Conservation (phyloP, 805 yeast species). For the Zygosaccharomyces gambellarensis region DNA sequence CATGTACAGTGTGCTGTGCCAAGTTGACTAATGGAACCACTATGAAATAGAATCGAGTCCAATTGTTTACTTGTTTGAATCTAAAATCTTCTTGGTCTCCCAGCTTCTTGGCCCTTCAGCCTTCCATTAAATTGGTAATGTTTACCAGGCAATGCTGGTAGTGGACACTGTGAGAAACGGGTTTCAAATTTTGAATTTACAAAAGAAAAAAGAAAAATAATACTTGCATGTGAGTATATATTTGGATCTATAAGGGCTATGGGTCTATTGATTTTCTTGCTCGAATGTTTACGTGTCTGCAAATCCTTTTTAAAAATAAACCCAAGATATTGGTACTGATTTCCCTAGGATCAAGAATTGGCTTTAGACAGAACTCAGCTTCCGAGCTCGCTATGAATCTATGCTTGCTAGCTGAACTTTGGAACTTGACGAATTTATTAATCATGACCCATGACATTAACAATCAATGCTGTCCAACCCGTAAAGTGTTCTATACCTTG, state of each 20-base stretch:
- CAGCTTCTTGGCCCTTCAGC: neutral
- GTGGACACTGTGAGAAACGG: too few relatives aligned
- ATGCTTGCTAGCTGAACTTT: neutral
- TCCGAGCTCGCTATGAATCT: neutral
- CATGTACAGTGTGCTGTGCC: neutral
- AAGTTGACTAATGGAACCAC: too few relatives aligned
- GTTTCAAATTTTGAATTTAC: neutral
- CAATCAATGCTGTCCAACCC: conserved; percentile 89
- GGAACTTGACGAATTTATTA: neutral
- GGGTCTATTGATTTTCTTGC: neutral
- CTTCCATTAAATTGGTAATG: neutral
- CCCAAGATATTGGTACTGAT: too few relatives aligned
- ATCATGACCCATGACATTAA: conserved; percentile 57
- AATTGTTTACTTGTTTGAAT: neutral
- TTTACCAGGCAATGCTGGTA: neutral
- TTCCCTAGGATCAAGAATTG: too few relatives aligned
- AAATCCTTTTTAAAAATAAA: neutral
- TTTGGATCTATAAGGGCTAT: neutral
- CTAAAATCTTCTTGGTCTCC: neutral
- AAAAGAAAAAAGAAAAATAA: neutral
- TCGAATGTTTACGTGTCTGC: neutral
- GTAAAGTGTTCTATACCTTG: conserved; percentile 83
- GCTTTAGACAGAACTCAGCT: neutral
- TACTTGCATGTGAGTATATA: neutral
- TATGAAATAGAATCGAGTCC: neutral